phyloP scores from a whole-genome alignment of 768 basidiomycete genomes.

The Boletus insuetus region DNA sequence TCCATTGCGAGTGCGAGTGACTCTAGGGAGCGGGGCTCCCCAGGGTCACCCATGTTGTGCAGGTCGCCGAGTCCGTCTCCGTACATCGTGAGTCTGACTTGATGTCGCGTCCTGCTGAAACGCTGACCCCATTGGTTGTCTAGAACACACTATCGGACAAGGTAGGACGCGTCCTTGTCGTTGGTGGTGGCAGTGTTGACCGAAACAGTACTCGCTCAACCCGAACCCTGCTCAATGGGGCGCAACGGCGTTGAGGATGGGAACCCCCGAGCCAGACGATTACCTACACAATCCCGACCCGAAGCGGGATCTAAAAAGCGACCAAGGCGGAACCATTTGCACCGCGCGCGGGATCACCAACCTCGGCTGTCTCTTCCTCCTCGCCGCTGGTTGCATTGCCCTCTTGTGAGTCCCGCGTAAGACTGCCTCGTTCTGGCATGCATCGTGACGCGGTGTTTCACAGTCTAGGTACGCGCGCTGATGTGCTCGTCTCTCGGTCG shows the following conservation, averaged over 20 bases:
- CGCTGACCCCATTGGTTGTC: neutral
- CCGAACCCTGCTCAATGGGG: conserved; percentile 50
- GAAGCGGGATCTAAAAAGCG: conserved; percentile 48
- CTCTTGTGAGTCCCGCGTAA: conserved; percentile 49
- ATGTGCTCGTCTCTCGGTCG: neutral
- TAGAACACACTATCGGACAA: conserved; percentile 30
- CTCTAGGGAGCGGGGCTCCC: conserved; percentile 14
- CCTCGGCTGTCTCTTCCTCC: conserved; percentile 60
- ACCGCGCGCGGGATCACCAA: conserved; percentile 64
- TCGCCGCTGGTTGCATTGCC: conserved; percentile 45
- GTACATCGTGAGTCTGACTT: conserved; percentile 20
- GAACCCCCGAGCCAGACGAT: conserved; percentile 58
- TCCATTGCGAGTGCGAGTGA: conserved; percentile 20
- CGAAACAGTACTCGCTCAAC: conserved; percentile 36
- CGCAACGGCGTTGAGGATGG: conserved; percentile 41
- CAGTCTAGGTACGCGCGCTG: conserved; percentile 15
- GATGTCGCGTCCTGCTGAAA: neutral
- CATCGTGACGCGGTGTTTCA: neutral
- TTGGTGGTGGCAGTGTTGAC: neutral
- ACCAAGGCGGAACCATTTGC: conserved; percentile 56
- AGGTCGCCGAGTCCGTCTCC: conserved; percentile 30
- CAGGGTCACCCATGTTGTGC: conserved; percentile 5
- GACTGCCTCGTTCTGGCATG: neutral
- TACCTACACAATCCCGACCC: conserved; percentile 64
- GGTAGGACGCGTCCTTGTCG: conserved; percentile 6